phyloP scores from a whole-genome alignment of 2,329 filamentous ascomycete genomes.

The Diaporthe citriasiana region DNA sequence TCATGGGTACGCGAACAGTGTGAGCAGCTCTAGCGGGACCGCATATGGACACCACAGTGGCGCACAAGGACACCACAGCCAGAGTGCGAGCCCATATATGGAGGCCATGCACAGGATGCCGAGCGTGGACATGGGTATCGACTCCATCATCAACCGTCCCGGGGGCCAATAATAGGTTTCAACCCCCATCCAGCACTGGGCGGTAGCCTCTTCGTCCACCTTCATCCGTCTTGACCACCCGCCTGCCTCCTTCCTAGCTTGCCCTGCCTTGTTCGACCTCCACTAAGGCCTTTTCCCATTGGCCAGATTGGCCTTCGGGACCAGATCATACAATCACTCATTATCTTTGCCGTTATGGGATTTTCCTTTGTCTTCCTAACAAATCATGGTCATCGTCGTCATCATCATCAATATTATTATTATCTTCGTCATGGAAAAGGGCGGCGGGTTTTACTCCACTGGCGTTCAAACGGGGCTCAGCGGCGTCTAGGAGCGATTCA shows the following conservation, averaged over 20 bases:
- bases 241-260: not conserved
- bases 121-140: conserved; percentile 73
- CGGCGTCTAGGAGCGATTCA: conserved; percentile 27
- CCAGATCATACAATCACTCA: conserved; percentile 13
- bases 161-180: conserved; percentile 44
- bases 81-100: conserved; percentile 63
- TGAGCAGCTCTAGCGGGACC: conserved; percentile 61
- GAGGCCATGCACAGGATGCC: conserved; percentile 63
- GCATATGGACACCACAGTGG: conserved; percentile 49
- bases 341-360: not conserved
- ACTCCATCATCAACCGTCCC: conserved; percentile 68
- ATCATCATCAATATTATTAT: not conserved
- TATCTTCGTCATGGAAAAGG: not conserved
- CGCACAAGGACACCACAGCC: conserved; percentile 49
- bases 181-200: not conserved
- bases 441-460: conserved; percentile 3
- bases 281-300: conserved; percentile 26
- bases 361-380: conserved; percentile 32
- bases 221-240: not conserved
- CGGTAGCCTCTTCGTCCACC: not conserved
- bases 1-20: conserved; percentile 68
- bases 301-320: conserved; percentile 16
- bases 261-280: conserved; percentile 6
- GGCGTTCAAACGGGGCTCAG: conserved; percentile 27
- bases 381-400: conserved; percentile 14